These are phyloP conservation scores for Penicillium canariense DNA, from an alignment of 495 filamentous ascomycete species.

Conservation along the genomic window DNA sequence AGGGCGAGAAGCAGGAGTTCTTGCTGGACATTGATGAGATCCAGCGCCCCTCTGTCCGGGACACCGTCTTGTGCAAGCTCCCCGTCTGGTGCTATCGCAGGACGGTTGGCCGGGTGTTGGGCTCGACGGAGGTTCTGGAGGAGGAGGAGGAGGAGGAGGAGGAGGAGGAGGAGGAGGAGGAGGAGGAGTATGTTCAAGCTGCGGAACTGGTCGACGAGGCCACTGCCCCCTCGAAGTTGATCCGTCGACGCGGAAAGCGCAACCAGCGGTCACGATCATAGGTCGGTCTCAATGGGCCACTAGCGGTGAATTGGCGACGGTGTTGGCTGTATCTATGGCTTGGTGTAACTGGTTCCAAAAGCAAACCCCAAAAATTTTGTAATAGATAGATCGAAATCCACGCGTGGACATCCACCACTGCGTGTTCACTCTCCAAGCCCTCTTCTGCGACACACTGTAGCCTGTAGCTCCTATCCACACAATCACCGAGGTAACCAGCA, in stretches of 20 bases:
- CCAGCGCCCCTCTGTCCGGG: slow-evolving; percentile 58
- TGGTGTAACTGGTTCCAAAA: not conserved
- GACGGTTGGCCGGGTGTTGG: slow-evolving; percentile 54
- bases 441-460: no score
- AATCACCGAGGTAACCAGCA: no score
- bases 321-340: not conserved
- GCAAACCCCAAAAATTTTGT: slow-evolving; percentile 4
- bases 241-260: slow-evolving; percentile 34
- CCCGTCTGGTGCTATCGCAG: slow-evolving; percentile 63
- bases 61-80: slow-evolving; percentile 68
- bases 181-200: slow-evolving; percentile 8
- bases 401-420: not conserved
- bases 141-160: slow-evolving; percentile 19
- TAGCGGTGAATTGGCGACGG: not conserved
- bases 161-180: slow-evolving; percentile 9
- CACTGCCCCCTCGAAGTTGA: slow-evolving; percentile 25
- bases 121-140: slow-evolving; percentile 14
- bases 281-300: not conserved
- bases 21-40: slow-evolving; percentile 76
- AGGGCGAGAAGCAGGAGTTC: slow-evolving; percentile 78
- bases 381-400: slow-evolving; percentile 8
- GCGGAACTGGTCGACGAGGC: slow-evolving; percentile 27
- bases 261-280: slow-evolving; percentile 37
- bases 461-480: no score
- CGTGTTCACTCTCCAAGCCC: not conserved